Conservation (phyloP, 345 rosid species). For the Pugionium cornutum region DNA sequence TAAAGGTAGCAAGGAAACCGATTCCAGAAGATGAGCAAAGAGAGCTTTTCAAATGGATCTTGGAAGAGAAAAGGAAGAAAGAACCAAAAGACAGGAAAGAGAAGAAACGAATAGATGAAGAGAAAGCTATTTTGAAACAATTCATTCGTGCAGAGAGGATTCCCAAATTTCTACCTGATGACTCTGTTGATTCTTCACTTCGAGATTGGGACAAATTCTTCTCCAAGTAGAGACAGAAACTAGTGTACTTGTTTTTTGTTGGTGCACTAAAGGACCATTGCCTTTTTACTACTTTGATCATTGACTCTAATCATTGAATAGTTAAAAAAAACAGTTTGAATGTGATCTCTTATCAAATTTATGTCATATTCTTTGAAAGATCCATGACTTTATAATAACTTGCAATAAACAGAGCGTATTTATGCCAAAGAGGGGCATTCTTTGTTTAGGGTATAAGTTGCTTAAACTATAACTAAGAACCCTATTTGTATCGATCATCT, state of each 20-base stretch:
- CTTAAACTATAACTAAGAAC: constrained; percentile 37
- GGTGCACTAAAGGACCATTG: constrained; percentile 22
- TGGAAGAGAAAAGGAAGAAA: constrained; percentile 72
- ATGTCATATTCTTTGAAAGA: not conserved
- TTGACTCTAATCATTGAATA: constrained; percentile 32
- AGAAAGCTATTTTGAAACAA: constrained; percentile 69
- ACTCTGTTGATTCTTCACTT: constrained; percentile 35
- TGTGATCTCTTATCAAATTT: too few relatives aligned
- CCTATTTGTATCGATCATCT: constrained; percentile 20
- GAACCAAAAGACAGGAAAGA: constrained; percentile 54
- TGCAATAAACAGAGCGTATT: not conserved
- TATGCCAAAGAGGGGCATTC: not conserved
- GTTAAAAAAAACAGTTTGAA: too few relatives aligned
- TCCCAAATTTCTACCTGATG: constrained; percentile 50
- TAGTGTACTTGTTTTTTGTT: constrained; percentile 30
- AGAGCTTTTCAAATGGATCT: constrained; percentile 69
- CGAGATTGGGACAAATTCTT: constrained; percentile 37
- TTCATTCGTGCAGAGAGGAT: constrained; percentile 57
- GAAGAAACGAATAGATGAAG: constrained; percentile 58
- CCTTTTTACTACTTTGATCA: constrained; percentile 10
- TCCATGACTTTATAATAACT: not conserved
- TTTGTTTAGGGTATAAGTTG: too few relatives aligned
- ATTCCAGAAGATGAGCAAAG: constrained; percentile 69
- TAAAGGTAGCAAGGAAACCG: constrained; percentile 47
- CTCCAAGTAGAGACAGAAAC: constrained; percentile 32